Evolutionary conservation across 805 yeast species (phyloP).

Genomic region (Tetrapisispora arboricola): DNA sequence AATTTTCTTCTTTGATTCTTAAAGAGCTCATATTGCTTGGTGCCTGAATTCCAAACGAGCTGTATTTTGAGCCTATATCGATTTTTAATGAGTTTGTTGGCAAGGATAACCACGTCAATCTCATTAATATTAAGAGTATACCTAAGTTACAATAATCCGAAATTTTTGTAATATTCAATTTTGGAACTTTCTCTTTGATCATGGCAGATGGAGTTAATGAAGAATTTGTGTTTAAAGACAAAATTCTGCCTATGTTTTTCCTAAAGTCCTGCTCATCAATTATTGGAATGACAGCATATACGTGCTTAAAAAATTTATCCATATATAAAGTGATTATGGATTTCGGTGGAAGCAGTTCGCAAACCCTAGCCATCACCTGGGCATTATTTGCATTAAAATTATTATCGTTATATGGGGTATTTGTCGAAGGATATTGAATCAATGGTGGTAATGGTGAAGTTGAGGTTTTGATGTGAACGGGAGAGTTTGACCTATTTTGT

Average conservation of each 20-base stretch:
- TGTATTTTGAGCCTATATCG: conserved; percentile 16
- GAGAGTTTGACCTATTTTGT: conserved; percentile 4
- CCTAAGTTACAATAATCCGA: conserved; percentile 38
- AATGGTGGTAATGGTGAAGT: conserved; percentile 1
- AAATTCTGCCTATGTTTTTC: conserved; percentile 22
- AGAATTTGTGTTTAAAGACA: conserved; percentile 4
- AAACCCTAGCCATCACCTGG: conserved; percentile 21
- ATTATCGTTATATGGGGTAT: background rate
- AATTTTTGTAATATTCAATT: conserved; percentile 25
- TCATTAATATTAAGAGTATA: conserved; percentile 39
- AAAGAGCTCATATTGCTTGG: conserved; percentile 2
- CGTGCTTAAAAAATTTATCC: conserved; percentile 46
- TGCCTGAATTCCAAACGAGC: conserved; percentile 5
- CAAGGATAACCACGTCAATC: conserved; percentile 47
- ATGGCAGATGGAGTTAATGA: conserved; percentile 1
- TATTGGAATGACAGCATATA: conserved; percentile 59
- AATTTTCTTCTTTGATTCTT: conserved; percentile 2
- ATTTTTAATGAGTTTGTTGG: conserved; percentile 34
- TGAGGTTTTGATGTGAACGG: background rate
- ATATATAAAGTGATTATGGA: conserved; percentile 46
- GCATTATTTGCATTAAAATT: conserved; percentile 6
- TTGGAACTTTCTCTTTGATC: conserved; percentile 13
- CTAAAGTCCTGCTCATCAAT: conserved; percentile 43
- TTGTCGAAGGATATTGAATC: conserved; percentile 6
- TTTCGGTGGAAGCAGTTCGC: conserved; percentile 43